Evolutionary conservation across 2,329 filamentous ascomycete species (phyloP).

Genomic region (Aspergillus versicolor): DNA sequence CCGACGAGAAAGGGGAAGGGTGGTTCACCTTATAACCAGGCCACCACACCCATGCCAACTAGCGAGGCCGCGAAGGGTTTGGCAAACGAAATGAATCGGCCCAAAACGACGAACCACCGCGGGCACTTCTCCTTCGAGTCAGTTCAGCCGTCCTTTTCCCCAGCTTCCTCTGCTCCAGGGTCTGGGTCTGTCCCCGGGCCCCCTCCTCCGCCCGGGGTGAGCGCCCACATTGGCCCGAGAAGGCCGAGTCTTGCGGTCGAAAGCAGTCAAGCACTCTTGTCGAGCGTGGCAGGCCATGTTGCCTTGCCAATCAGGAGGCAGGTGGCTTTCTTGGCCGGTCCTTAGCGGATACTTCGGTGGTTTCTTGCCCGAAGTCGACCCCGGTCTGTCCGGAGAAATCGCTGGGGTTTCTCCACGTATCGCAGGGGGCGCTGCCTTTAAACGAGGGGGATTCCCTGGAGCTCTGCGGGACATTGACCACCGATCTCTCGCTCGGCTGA

Average conservation of each 20-base stretch:
- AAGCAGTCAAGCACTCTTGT: conserved; percentile 6
- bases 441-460: background rate
- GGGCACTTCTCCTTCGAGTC: conserved; percentile 1
- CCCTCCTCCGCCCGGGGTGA: conserved; percentile 4
- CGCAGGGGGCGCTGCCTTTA: background rate
- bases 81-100: background rate
- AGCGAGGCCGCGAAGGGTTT: background rate
- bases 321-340: background rate
- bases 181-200: conserved; percentile 1
- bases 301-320: background rate
- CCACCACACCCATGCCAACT: background rate
- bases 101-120: background rate
- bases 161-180: conserved; percentile 1
- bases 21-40: background rate
- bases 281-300: background rate
- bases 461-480: background rate
- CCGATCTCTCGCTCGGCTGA: background rate
- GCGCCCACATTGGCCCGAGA: conserved; percentile 4
- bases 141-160: background rate
- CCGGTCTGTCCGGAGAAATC: conserved; percentile 1
- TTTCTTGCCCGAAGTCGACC: conserved; percentile 17
- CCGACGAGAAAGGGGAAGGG: background rate
- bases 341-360: conserved; percentile 1
- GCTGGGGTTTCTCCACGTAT: conserved; percentile 19
- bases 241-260: background rate